Base-by-base conservation (phyloP, 1,139 yeast species). In the Magnusiomyces magnusii region DNA sequence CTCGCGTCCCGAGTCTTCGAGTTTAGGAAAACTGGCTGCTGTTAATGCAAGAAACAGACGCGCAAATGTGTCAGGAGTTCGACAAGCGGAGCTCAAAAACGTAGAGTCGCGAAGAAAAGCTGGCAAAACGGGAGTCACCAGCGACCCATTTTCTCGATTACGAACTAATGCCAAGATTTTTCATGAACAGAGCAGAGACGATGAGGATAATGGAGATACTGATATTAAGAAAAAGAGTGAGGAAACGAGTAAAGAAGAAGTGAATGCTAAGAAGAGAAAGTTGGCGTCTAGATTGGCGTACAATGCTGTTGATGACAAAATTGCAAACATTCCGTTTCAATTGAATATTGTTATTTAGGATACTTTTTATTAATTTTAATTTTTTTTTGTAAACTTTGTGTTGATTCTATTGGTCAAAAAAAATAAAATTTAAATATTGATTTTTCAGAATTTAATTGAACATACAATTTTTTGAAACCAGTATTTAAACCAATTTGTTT, bases 91-190 rank as follows among this genome's bases (percentile, higher is more conserved):
- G 70, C 75, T 84, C 57, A 79, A 78, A 66, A 82, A 85, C 52
- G 78, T 79, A 5, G 87, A 82, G 63, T 78, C 78, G 67, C 78
- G 85, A 59, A 82, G 85, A 67, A 73, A 79, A 60, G 71, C 69
- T 47, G 62, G 67, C 41, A 76, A 75, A 54, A 78, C 77, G 39
- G 78, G 80, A 57, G 75, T 76, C 23, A 79, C 76, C 57, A 83
- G 86, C 9, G 95, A 93, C 75, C 98, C 99, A 41, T 93, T 93
- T 73, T 84, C 90, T 63, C 82, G 98, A 71, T 80, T 93, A 68
- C 86, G 90, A 71, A 92, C 97, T 0, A 85, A 84, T 61, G 88
- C 97, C 0, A 82, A 88, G 68, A 85, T 90, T 62, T 92, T 90
- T 72, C 91, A 92, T 64, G 79, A 80, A 62, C 60, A 70, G n/a